phyloP scores from a whole-genome alignment of 495 filamentous ascomycete genomes.

The Hypoxylon subgilvum region DNA sequence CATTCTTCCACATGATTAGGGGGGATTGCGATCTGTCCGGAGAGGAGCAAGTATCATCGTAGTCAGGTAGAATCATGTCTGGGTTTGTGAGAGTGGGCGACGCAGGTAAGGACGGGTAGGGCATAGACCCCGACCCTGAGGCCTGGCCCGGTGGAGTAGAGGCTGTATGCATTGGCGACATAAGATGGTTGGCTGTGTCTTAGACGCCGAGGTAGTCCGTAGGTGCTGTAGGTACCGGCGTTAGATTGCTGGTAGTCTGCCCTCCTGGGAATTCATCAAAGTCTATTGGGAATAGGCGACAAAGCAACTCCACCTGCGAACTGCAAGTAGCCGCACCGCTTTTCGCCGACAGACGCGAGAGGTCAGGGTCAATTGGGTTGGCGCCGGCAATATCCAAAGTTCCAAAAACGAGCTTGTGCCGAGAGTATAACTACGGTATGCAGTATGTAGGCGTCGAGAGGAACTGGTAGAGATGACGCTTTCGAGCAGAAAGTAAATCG shows the following conservation, averaged over 20 bases:
- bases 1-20: constrained; percentile 55
- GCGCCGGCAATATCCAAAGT: constrained; percentile 28
- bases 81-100: constrained; percentile 92
- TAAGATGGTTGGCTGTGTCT: constrained; percentile 7
- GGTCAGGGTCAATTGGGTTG: constrained; percentile 21
- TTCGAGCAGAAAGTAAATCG: constrained; percentile 10
- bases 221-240: background rate
- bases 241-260: too few relatives aligned
- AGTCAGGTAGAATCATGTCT: constrained; percentile 87
- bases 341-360: constrained; percentile 13
- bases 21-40: constrained; percentile 49
- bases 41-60: constrained; percentile 60
- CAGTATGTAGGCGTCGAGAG: background rate
- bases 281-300: constrained; percentile 10
- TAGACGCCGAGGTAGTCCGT: constrained; percentile 3
- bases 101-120: constrained; percentile 53
- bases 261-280: background rate
- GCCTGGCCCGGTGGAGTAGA: constrained; percentile 29
- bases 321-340: constrained; percentile 36
- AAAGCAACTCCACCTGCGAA: constrained; percentile 11
- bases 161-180: constrained; percentile 29
- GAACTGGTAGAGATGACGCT: too few relatives aligned
- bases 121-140: constrained; percentile 35
- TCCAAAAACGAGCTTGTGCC: constrained; percentile 2
- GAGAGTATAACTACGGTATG: background rate